These are phyloP conservation scores for Pichia sp. DNA, from an alignment of 1,139 yeast genomes.

Conservation along the genomic window DNA sequence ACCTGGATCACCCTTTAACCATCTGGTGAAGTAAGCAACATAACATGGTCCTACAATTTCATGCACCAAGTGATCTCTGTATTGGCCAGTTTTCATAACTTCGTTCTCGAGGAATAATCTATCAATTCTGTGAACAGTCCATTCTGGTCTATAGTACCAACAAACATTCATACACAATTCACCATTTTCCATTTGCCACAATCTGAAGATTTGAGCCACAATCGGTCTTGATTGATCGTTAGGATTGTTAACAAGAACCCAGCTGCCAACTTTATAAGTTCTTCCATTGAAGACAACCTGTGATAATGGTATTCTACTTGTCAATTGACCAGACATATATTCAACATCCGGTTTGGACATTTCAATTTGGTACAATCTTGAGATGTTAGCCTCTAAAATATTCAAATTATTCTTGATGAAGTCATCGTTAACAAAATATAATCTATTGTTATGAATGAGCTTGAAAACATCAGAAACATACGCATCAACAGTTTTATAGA, in stretches of 20 bases:
- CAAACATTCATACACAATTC: slow-evolving; percentile 85
- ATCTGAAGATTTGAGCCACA: slow-evolving; percentile 88
- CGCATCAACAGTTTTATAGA: slow-evolving; percentile 70
- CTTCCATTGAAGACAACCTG: slow-evolving; percentile 75
- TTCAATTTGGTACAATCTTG: slow-evolving; percentile 63
- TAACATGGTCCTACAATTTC: slow-evolving; percentile 93
- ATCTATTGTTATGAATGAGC: slow-evolving; percentile 74
- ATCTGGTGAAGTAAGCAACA: slow-evolving; percentile 91
- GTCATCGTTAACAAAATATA: slow-evolving; percentile 48
- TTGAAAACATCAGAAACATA: slow-evolving; percentile 75
- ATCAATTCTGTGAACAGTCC: slow-evolving; percentile 92
- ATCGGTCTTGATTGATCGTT: slow-evolving; percentile 89
- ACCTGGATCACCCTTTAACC: slow-evolving; percentile 94
- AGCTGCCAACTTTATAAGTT: slow-evolving; percentile 84
- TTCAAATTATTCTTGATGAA: slow-evolving; percentile 62
- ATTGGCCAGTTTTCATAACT: slow-evolving; percentile 95
- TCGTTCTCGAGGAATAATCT: slow-evolving; percentile 89
- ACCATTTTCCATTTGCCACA: slow-evolving; percentile 85
- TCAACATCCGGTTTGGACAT: slow-evolving; percentile 80
- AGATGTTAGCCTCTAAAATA: slow-evolving; percentile 60
- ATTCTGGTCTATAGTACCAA: slow-evolving; percentile 98
- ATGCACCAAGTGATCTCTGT: slow-evolving; percentile 86
- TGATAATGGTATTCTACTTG: slow-evolving; percentile 64
- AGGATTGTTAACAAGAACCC: slow-evolving; percentile 86
- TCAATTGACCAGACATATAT: slow-evolving; percentile 56